Conservation (phyloP, 2,329 filamentous ascomycete species). For the Penicillium aurantiogriseum region DNA sequence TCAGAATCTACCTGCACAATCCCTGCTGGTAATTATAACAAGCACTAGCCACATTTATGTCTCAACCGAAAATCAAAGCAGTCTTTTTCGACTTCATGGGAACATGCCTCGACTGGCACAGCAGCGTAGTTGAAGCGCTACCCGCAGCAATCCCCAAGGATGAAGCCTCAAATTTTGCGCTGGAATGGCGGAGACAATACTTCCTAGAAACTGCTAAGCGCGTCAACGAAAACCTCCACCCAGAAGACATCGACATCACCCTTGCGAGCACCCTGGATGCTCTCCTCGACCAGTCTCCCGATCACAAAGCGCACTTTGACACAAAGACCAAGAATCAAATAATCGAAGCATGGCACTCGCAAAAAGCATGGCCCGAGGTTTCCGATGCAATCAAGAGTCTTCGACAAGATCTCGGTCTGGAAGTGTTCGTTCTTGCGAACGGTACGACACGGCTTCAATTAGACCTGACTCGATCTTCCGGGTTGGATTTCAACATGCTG, state of each 20-base stretch:
- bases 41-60: background rate
- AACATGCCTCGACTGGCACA: conserved; percentile 58
- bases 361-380: conserved; percentile 55
- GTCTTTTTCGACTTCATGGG: conserved; percentile 61
- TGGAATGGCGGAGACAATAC: conserved; percentile 53
- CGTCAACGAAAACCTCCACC: conserved; percentile 33
- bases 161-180: conserved; percentile 43
- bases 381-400: conserved; percentile 42
- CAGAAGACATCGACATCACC: conserved; percentile 55
- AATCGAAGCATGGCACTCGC: conserved; percentile 49
- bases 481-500: conserved; percentile 51
- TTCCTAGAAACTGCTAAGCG: conserved; percentile 49
- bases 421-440: conserved; percentile 55
- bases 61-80: conserved; percentile 40
- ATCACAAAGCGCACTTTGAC: too few species aligned
- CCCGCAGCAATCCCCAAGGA: conserved; percentile 34
- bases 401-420: conserved; percentile 35
- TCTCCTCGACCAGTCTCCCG: too few species aligned
- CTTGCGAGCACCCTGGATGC: too few species aligned
- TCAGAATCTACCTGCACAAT: background rate
- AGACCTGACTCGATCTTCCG: conserved; percentile 50
- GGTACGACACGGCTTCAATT: conserved; percentile 57
- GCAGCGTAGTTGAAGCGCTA: conserved; percentile 37
- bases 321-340: conserved; percentile 1
- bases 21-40: background rate